Evolutionary conservation across 2,329 filamentous ascomycete genomes (phyloP).

Genomic region (Botryotinia calthae): DNA sequence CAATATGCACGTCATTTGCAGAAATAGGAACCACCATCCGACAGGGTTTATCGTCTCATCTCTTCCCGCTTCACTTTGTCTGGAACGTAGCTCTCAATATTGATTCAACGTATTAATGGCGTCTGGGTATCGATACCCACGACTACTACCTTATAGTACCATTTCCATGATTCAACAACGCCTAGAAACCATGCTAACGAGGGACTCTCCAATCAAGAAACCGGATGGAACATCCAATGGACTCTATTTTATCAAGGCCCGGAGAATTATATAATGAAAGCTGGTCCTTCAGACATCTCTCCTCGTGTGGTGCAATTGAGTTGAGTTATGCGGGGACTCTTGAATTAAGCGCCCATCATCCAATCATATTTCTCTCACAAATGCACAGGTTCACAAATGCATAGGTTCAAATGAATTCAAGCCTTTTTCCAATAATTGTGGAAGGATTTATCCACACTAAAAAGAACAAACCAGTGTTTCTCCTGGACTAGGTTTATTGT

Average conservation of each 20-base stretch:
- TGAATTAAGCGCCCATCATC: constrained; percentile 18
- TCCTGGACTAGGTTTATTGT: constrained; percentile 10
- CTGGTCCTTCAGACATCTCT: constrained; percentile 5
- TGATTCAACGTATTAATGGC: constrained; percentile 2
- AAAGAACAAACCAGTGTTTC: constrained; percentile 7
- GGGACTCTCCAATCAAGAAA: constrained; percentile 2
- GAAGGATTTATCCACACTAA: constrained; percentile 19
- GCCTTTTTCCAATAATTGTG: constrained; percentile 19
- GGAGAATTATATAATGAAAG: constrained; percentile 18
- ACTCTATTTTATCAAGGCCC: not conserved
- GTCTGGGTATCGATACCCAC: constrained; percentile 13
- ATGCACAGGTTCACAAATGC: constrained; percentile 19
- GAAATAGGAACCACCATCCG: constrained; percentile 13
- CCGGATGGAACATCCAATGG: constrained; percentile 7
- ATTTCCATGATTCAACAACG: not conserved
- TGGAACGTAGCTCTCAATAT: not conserved
- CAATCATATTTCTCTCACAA: constrained; percentile 18
- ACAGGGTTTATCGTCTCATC: not conserved
- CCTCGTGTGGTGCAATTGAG: constrained; percentile 14
- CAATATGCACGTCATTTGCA: constrained; percentile 23
- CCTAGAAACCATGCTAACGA: constrained; percentile 8
- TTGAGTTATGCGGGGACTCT: constrained; percentile 12
- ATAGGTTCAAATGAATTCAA: constrained; percentile 15
- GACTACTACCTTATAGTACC: constrained; percentile 10
- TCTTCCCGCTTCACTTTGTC: constrained; percentile 1